Percentiles rank a stretch among this genome's conserved stretches.
These are phyloP conservation scores for Xylaria castorea DNA, from an alignment of 495 filamentous ascomycete species.

Conservation along the genomic window DNA sequence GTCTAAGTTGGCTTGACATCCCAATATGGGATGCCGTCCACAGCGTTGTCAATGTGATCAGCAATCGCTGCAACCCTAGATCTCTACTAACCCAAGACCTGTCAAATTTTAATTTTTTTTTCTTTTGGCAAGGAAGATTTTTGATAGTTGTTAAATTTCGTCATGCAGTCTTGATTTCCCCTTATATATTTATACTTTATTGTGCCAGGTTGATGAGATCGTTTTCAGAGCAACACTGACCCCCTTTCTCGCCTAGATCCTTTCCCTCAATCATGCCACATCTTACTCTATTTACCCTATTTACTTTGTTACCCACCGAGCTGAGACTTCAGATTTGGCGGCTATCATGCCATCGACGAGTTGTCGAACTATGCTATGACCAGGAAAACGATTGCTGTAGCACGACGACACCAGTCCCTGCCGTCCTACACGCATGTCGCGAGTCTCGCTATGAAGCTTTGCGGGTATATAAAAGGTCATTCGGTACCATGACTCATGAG, in stretches of 20 bases:
- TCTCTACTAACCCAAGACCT: not conserved
- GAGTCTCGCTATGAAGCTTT: slow-evolving; percentile 55
- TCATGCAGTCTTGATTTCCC: not conserved
- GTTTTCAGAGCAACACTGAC: not conserved
- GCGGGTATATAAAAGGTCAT: slow-evolving; percentile 47
- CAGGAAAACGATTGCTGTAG: slow-evolving; percentile 40
- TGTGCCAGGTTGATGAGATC: not conserved
- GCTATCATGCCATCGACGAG: slow-evolving; percentile 47
- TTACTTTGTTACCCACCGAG: slow-evolving; percentile 53
- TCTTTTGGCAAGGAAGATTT: not conserved
- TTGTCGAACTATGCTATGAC: slow-evolving; percentile 51
- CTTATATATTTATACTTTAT: not conserved
- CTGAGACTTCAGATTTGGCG: slow-evolving; percentile 59
- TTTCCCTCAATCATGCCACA: slow-evolving; percentile 26
- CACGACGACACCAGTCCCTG: slow-evolving; percentile 48
- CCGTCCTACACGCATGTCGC: slow-evolving; percentile 48
- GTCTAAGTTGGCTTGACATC: slow-evolving; percentile 19
- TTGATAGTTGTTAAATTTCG: not conserved
- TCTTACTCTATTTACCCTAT: slow-evolving; percentile 46
- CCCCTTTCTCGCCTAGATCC: not conserved
- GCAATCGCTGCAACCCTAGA: slow-evolving; percentile 4
- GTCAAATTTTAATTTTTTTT: slow-evolving; percentile 4
- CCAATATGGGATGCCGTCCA: slow-evolving; percentile 14
- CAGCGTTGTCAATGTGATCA: slow-evolving; percentile 8
- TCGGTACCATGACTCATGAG: slow-evolving; percentile 46